phyloP scores from a whole-genome alignment of 225 moss, liverwort and hornwort species.

The Takakia lepidozioides region DNA sequence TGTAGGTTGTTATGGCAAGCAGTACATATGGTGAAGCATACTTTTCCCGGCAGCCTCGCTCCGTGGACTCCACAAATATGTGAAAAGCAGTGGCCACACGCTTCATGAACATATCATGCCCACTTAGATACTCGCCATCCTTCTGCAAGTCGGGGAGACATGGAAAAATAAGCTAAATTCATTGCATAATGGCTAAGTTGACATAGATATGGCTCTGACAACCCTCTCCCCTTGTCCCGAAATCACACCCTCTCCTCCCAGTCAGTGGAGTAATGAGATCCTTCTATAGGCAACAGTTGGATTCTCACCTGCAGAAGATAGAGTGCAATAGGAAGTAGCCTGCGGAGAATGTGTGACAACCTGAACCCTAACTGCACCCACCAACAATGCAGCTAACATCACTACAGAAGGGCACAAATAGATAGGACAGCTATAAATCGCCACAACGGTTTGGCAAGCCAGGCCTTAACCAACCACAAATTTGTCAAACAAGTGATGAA shows the following conservation, averaged over 20 bases:
- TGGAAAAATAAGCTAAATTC: conserved; percentile 5
- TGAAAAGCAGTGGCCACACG: conserved; percentile 92
- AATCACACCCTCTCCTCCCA: not conserved
- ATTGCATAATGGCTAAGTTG: conserved; percentile 1
- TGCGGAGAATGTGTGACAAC: conserved; percentile 92
- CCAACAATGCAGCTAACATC: too few relatives aligned
- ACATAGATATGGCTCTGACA: not conserved
- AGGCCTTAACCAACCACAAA: too few relatives aligned
- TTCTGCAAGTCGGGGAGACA: conserved; percentile 39
- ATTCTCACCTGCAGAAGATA: conserved; percentile 89
- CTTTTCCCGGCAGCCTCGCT: conserved; percentile 92
- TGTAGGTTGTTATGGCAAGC: too few relatives aligned
- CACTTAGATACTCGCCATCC: conserved; percentile 90
- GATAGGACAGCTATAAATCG: too few relatives aligned
- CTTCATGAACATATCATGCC: conserved; percentile 94
- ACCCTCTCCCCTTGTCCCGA: not conserved
- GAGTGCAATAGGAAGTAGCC: conserved; percentile 83
- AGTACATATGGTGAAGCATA: conserved; percentile 12
- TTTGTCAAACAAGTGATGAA: too few relatives aligned
- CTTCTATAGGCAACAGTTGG: not conserved
- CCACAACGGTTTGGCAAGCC: too few relatives aligned
- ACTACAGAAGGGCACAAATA: too few relatives aligned
- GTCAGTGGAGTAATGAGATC: conserved; percentile 1
- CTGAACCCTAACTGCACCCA: conserved; percentile 66
- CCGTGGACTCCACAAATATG: conserved; percentile 89